Conservation (phyloP, 768 basidiomycete genomes). For the Cantharellus cinnabarinus region DNA sequence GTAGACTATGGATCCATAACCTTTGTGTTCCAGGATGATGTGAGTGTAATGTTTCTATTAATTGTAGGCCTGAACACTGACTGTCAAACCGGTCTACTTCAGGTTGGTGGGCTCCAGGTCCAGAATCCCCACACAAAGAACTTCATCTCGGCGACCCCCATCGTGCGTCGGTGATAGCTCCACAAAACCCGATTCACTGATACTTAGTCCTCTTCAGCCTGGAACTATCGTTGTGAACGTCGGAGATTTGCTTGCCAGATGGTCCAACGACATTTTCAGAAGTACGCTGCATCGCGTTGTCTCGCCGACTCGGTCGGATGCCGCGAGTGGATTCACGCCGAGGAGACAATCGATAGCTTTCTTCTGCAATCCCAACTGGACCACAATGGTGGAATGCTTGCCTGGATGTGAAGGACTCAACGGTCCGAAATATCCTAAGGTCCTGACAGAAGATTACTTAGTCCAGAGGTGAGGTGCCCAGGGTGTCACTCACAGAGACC, state of each 20-base stretch:
- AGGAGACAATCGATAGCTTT: conserved; percentile 64
- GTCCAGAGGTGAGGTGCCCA: conserved; percentile 22
- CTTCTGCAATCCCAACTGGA: conserved; percentile 70
- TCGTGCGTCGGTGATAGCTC: conserved; percentile 28
- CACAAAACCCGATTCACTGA: neutral
- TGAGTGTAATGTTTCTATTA: conserved; percentile 13
- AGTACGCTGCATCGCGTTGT: conserved; percentile 69
- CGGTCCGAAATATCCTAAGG: conserved; percentile 40
- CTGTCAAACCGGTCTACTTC: neutral
- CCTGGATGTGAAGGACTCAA: conserved; percentile 34
- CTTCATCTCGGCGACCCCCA: conserved; percentile 54
- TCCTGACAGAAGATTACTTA: conserved; percentile 60
- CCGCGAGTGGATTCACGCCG: conserved; percentile 35
- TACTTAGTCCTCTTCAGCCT: conserved; percentile 24
- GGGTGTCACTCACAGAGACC: conserved; percentile 1
- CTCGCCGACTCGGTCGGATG: conserved; percentile 35
- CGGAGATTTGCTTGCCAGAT: conserved; percentile 60
- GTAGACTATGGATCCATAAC: conserved; percentile 68
- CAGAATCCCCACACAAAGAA: conserved; percentile 55
- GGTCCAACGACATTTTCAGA: conserved; percentile 59
- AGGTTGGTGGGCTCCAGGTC: conserved; percentile 62
- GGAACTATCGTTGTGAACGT: conserved; percentile 69
- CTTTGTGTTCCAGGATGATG: conserved; percentile 58
- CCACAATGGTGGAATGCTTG: conserved; percentile 44
- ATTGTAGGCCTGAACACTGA: neutral